Base-by-base conservation (phyloP, 2,329 filamentous ascomycete species). In the Chaetothyriales sp. region DNA sequence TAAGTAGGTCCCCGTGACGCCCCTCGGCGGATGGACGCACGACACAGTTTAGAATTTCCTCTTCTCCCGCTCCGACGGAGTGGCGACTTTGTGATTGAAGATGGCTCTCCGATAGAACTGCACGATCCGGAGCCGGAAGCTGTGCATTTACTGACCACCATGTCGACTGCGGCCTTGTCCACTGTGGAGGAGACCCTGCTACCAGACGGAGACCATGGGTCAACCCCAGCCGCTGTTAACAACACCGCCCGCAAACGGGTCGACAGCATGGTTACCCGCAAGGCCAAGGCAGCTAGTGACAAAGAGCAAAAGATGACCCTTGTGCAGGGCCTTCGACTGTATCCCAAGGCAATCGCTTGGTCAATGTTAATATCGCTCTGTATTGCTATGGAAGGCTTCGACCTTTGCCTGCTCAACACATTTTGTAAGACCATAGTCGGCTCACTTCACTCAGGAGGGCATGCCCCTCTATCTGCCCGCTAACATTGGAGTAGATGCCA, bases 311-410 rank as follows among this genome's bases (percentile, higher is more conserved):
- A 47, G 4, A 55, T 55, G 53, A 49, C 51, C 46, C 43, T 75
- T 19, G 62, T 77, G 63, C 79, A 93, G 70, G 87, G 86, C 55
- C 74, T 94, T 64, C 79, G 73, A 62, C 74, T 90, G 22, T 95
- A 94, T 63, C 87, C 86, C 52, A 90, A 93, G 71, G 88, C 88
- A 18, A 81, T 93, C 52, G 76, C 72, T 19, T 95, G 86, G 86
- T 87, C 82, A 59, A 62, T 93, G 49, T 71, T 93, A 52, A 89
- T 95, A 66, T 89, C 84, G 18, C 90, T 86, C 0, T 88, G 84
- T 64, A 92, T 94, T 62, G 81, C 79, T 61, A 94, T 94, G 88
- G 87, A 94, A 66, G 87, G 85, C 36, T 94, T 90, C 69, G 86
- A 94, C 63, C 74, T 92, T 53, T 81, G 79, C 60, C 72, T 93